Evolutionary conservation across 768 basidiomycete species (phyloP).

Genomic region (Inosperma sp.): DNA sequence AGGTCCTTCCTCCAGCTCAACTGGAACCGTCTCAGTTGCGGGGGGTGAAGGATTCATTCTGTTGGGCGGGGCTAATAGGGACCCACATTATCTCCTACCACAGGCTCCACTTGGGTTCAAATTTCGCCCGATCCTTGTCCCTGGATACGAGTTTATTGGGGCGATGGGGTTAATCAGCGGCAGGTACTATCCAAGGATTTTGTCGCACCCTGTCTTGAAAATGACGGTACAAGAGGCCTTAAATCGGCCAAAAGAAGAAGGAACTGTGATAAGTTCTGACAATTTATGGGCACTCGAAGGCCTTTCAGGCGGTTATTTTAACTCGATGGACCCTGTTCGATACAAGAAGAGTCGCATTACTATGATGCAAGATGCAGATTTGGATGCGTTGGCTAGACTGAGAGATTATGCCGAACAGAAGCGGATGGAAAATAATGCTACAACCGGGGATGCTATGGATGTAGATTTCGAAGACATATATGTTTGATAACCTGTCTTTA

Average conservation of each 20-base stretch:
- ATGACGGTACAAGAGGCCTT: constrained; percentile 38
- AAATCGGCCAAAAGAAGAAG: constrained; percentile 27
- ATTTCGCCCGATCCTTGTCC: constrained; percentile 62
- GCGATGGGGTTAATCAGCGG: constrained; percentile 69
- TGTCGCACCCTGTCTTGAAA: constrained; percentile 58
- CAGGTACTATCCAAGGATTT: constrained; percentile 73
- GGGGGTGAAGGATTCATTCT: background rate
- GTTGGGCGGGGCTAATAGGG: constrained; percentile 1
- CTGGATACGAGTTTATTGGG: constrained; percentile 61
- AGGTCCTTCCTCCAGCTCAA: constrained; percentile 8
- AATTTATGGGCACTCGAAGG: constrained; percentile 74
- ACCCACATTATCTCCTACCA: constrained; percentile 43
- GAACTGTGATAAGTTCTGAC: constrained; percentile 38
- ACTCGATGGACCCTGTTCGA: constrained; percentile 62
- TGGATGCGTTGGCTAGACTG: constrained; percentile 41
- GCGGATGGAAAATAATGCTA: constrained; percentile 25
- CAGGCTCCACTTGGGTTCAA: constrained; percentile 60
- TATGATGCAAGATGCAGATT: constrained; percentile 64
- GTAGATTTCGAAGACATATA: constrained; percentile 11
- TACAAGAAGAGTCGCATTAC: constrained; percentile 47
- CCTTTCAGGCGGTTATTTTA: constrained; percentile 58
- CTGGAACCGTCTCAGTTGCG: background rate
- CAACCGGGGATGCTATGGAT: constrained; percentile 5
- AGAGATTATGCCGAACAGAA: constrained; percentile 34
- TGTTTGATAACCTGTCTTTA: background rate